These are phyloP conservation scores for Kalmusia sp. DNA, from an alignment of 2,329 filamentous ascomycete species.

Conservation along the genomic window DNA sequence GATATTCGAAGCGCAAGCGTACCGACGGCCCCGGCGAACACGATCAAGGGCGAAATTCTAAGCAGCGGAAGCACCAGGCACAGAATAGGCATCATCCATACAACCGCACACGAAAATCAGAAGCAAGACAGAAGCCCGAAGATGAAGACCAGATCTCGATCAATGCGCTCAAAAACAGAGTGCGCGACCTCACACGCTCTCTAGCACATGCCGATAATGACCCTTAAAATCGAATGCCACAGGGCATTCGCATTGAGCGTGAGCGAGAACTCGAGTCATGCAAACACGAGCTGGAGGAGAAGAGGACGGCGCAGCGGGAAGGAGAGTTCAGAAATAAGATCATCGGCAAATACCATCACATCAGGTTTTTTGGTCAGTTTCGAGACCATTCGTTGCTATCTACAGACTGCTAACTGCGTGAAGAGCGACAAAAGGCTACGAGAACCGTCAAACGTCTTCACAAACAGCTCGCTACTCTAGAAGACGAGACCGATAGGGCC, in stretches of 20 bases:
- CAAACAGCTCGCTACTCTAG: constrained; percentile 60
- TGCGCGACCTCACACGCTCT: constrained; percentile 72
- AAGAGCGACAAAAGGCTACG: constrained; percentile 76
- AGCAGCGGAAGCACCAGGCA: constrained; percentile 28
- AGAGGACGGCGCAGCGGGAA: constrained; percentile 54
- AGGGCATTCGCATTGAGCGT: constrained; percentile 71
- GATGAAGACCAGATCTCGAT: constrained; percentile 40
- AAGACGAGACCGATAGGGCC: constrained; percentile 60
- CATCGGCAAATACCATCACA: constrained; percentile 82
- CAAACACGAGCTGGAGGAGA: constrained; percentile 65
- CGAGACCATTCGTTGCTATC: background rate
- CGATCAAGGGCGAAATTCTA: constrained; percentile 20
- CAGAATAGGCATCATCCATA: constrained; percentile 18
- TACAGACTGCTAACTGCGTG: constrained; percentile 17
- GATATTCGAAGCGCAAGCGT: constrained; percentile 47
- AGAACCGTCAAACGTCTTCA: constrained; percentile 70
- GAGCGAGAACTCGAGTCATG: constrained; percentile 75
- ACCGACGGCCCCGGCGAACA: constrained; percentile 25
- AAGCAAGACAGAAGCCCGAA: background rate
- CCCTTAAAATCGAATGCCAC: constrained; percentile 61
- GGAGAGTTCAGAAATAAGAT: constrained; percentile 71
- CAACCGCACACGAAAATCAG: too few species aligned
- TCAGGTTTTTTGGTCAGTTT: constrained; percentile 78
- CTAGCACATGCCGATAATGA: constrained; percentile 65
- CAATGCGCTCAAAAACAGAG: constrained; percentile 73